phyloP scores from a whole-genome alignment of 768 basidiomycete genomes.

The Fomitopsis pulvina region DNA sequence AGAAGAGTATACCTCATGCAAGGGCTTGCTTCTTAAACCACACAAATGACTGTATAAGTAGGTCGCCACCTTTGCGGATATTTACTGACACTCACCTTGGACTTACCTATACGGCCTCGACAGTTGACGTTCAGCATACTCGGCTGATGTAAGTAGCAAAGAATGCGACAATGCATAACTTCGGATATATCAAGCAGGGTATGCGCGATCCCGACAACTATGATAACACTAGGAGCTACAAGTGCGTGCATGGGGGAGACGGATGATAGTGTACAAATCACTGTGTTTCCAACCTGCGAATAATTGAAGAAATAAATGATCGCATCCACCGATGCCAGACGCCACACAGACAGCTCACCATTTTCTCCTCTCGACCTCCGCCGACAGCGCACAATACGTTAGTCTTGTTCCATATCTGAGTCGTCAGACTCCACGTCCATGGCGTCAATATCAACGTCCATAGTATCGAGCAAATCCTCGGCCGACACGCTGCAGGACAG shows the following conservation, averaged over 20 bases:
- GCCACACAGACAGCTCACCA: conserved; percentile 1
- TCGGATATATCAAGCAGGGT: conserved; percentile 2
- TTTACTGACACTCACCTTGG: neutral
- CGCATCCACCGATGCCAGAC: neutral
- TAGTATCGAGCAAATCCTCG: conserved; percentile 10
- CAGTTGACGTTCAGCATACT: neutral
- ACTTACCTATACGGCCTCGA: neutral
- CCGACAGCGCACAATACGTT: neutral
- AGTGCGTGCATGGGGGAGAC: conserved; percentile 2
- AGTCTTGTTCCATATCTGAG: neutral
- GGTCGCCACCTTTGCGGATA: neutral
- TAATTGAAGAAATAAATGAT: neutral
- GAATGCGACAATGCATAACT: neutral
- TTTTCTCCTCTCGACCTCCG: conserved; percentile 2
- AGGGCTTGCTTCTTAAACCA: neutral
- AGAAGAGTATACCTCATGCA: no score
- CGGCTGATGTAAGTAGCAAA: neutral
- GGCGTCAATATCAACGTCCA: neutral
- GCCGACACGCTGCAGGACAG: conserved; percentile 19
- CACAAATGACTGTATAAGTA: neutral
- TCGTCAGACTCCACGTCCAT: neutral
- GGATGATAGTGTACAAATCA: conserved; percentile 5
- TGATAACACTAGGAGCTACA: conserved; percentile 7
- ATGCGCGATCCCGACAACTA: conserved; percentile 3
- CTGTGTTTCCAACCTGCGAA: conserved; percentile 5